These are phyloP conservation scores for Grigorovia humatica DNA, from an alignment of 805 yeast species.

Conservation along the genomic window DNA sequence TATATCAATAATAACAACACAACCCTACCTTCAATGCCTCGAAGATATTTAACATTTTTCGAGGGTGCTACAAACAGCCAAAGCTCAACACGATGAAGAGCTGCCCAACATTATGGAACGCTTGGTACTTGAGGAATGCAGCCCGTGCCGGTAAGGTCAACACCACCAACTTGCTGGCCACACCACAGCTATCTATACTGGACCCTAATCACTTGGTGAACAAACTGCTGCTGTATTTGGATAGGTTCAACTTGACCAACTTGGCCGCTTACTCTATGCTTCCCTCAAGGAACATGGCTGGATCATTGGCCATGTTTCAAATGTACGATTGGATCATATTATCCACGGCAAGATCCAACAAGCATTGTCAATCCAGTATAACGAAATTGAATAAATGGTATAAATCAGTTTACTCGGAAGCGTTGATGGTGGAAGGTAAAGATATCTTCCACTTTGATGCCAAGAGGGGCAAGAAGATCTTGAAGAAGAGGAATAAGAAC, in stretches of 20 bases:
- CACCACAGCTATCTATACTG: conserved; percentile 34
- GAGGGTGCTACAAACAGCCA: too few species aligned
- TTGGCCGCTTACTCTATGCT: neutral
- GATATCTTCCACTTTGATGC: conserved; percentile 30
- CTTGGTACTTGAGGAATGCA: conserved; percentile 53
- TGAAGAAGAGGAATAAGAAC: conserved; percentile 42
- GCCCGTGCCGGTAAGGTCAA: too few species aligned
- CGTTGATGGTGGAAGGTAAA: conserved; percentile 63
- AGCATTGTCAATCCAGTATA: conserved; percentile 66
- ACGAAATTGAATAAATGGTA: conserved; percentile 45
- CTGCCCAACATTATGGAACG: conserved; percentile 19
- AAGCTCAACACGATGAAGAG: neutral
- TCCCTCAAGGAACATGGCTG: neutral
- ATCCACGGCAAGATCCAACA: conserved; percentile 65
- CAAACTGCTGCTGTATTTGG: conserved; percentile 31
- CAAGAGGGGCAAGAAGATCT: conserved; percentile 41
- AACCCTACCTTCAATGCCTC: neutral
- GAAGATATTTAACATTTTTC: too few species aligned
- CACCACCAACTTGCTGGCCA: conserved; percentile 31
- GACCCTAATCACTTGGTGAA: conserved; percentile 43
- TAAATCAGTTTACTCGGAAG: conserved; percentile 38
- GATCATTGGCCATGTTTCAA: conserved; percentile 1
- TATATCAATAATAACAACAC: too few species aligned
- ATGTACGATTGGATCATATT: conserved; percentile 46
- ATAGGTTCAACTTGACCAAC: conserved; percentile 15